phyloP scores from a whole-genome alignment of 2,329 filamentous ascomycete genomes.

The Cercospora sp. region DNA sequence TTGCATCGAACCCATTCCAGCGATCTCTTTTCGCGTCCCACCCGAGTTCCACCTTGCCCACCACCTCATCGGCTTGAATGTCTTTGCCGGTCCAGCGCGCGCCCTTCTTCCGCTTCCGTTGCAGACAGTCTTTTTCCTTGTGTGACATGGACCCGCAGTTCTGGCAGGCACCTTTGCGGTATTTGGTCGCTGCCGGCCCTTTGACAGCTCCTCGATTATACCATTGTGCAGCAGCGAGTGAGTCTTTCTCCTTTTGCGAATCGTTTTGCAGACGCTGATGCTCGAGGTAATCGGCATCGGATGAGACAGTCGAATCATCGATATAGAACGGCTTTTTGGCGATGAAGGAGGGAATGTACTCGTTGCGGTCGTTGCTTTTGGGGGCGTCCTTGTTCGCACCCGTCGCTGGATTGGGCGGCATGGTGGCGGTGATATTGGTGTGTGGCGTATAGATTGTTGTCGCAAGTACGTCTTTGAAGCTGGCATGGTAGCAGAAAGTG shows the following conservation, averaged over 20 bases:
- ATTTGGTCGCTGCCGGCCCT: conserved; percentile 88
- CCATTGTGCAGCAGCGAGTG: conserved; percentile 72
- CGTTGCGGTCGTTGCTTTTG: conserved; percentile 80
- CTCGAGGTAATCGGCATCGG: conserved; percentile 84
- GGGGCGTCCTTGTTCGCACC: conserved; percentile 63
- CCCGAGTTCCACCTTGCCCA: conserved; percentile 81
- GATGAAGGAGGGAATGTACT: conserved; percentile 98
- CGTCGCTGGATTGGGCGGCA: conserved; percentile 54
- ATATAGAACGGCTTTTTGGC: conserved; percentile 97
- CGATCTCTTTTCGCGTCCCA: conserved; percentile 98
- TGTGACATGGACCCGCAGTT: conserved; percentile 98
- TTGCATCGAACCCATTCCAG: conserved; percentile 96
- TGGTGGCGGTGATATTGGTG: conserved; percentile 12
- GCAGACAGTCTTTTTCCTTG: conserved; percentile 90
- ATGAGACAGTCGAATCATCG: conserved; percentile 65
- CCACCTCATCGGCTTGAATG: conserved; percentile 86
- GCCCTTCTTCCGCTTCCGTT: conserved; percentile 81
- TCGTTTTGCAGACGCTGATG: conserved; percentile 81
- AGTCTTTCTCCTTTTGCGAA: conserved; percentile 56
- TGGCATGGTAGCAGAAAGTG: neutral
- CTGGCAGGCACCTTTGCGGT: conserved; percentile 95
- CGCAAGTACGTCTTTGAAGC: neutral
- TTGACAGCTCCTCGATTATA: conserved; percentile 81
- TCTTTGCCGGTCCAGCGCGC: conserved; percentile 90
- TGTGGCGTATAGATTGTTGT: neutral